Conservation (phyloP, 768 basidiomycete species). For the Podaxis carcinomalis region DNA sequence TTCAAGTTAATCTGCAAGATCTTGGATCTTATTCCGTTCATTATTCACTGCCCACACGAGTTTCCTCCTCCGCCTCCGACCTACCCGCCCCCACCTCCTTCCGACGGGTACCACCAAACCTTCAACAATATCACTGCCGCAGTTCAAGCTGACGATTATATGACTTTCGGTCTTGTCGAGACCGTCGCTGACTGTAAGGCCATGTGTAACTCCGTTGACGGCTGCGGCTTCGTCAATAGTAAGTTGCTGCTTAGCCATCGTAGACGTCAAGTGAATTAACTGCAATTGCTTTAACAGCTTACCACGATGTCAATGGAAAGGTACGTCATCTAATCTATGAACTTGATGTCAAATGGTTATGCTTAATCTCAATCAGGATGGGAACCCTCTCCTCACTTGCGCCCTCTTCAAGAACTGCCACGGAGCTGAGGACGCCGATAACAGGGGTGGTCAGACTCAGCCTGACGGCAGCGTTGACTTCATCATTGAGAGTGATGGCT, state of each 20-base stretch:
- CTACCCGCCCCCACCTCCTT: constrained; percentile 15
- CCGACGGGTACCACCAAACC: constrained; percentile 19
- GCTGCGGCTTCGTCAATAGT: constrained; percentile 30
- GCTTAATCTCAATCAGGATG: constrained; percentile 18
- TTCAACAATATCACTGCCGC: constrained; percentile 28
- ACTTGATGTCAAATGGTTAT: not conserved
- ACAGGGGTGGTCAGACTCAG: constrained; percentile 29
- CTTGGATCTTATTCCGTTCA: constrained; percentile 19
- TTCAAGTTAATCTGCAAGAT: constrained; percentile 9
- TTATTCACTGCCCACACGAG: constrained; percentile 28
- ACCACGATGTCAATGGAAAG: constrained; percentile 34
- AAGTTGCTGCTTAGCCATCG: constrained; percentile 9
- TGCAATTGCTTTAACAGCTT: constrained; percentile 18
- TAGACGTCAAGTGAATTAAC: not conserved
- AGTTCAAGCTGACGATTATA: constrained; percentile 26
- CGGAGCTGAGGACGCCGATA: constrained; percentile 22
- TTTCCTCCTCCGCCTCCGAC: constrained; percentile 21
- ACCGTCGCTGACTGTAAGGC: constrained; percentile 26
- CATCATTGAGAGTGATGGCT: constrained; percentile 29
- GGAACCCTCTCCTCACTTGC: constrained; percentile 32
- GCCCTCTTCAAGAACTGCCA: constrained; percentile 29
- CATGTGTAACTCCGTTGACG: constrained; percentile 27
- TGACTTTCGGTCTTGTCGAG: constrained; percentile 33
- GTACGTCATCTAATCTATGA: constrained; percentile 14
- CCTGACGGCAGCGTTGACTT: constrained; percentile 28